These are phyloP conservation scores for Neoboletus brunneissimus DNA, from an alignment of 768 basidiomycete genomes.

Conservation along the genomic window DNA sequence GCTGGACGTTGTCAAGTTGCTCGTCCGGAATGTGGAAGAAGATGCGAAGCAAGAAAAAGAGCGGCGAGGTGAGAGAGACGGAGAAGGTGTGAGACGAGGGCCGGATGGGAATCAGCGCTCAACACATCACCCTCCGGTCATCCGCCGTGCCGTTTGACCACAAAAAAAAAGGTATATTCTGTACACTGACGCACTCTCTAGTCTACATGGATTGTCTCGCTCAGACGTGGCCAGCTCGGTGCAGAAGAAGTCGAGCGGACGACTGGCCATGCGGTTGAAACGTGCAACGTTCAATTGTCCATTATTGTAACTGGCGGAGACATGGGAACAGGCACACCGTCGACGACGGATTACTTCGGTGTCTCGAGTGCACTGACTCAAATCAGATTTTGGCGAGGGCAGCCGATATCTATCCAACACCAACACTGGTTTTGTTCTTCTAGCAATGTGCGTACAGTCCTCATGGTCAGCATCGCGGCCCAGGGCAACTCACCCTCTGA, in stretches of 20 bases:
- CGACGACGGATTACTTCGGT: not conserved
- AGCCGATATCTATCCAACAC: not conserved
- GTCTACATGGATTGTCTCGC: not conserved
- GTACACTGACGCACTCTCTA: not conserved
- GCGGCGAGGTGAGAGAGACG: conserved; percentile 13
- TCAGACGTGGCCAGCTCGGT: not conserved
- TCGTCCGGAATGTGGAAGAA: not conserved
- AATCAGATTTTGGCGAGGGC: not conserved
- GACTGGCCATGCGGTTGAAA: conserved; percentile 10
- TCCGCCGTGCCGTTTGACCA: conserved; percentile 4
- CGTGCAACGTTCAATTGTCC: not conserved
- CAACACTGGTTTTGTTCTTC: not conserved
- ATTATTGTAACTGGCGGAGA: not conserved
- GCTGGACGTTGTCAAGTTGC: not conserved
- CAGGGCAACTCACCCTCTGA: conserved; percentile 3
- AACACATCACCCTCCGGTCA: conserved; percentile 6
- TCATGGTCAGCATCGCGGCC: not conserved
- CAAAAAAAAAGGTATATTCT: not conserved
- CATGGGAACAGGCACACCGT: conserved; percentile 1
- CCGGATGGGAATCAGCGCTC: not conserved
- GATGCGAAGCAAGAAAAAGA: conserved; percentile 12
- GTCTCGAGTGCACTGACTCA: not conserved
- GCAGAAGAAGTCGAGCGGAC: not conserved
- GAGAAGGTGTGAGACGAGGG: conserved; percentile 9
- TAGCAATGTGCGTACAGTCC: not conserved